Conservation (phyloP, 108 stramenopile genomes). For the Pseudonitzschia multiseries region DNA sequence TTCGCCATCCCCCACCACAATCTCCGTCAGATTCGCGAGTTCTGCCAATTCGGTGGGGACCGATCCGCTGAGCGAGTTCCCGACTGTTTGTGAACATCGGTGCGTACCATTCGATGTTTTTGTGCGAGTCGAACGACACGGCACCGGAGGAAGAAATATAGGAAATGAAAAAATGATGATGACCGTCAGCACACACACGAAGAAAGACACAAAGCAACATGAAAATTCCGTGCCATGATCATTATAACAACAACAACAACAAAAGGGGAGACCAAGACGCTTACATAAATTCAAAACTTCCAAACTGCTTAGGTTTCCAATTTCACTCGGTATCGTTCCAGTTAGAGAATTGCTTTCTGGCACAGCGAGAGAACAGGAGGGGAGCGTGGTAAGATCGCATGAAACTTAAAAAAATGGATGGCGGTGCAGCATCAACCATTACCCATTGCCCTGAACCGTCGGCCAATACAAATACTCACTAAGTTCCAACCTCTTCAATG, state of each 20-base stretch:
- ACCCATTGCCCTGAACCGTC: too few relatives aligned
- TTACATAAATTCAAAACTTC: background rate
- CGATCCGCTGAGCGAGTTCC: constrained; percentile 18
- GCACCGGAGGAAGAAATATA: too few relatives aligned
- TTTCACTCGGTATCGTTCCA: constrained; percentile 54
- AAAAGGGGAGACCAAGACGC: background rate
- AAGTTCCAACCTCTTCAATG: constrained; percentile 18
- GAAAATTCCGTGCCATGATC: too few relatives aligned
- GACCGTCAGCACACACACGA: too few relatives aligned
- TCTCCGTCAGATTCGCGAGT: too few relatives aligned
- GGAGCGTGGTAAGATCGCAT: too few relatives aligned
- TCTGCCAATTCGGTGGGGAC: constrained; percentile 25
- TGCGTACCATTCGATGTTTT: too few relatives aligned
- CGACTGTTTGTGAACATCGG: background rate
- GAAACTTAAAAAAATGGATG: too few relatives aligned
- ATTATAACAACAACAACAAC: too few relatives aligned
- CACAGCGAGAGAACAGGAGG: too few relatives aligned
- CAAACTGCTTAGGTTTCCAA: constrained; percentile 32
- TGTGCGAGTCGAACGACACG: background rate
- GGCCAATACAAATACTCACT: background rate
- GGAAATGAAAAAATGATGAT: background rate
- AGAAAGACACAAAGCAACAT: background rate
- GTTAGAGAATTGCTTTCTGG: background rate
- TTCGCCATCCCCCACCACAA: too few relatives aligned
- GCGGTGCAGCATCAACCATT: too few relatives aligned